Base-by-base conservation (phyloP, 176 grass and related monocot genomes). In the Secale cereale region DNA sequence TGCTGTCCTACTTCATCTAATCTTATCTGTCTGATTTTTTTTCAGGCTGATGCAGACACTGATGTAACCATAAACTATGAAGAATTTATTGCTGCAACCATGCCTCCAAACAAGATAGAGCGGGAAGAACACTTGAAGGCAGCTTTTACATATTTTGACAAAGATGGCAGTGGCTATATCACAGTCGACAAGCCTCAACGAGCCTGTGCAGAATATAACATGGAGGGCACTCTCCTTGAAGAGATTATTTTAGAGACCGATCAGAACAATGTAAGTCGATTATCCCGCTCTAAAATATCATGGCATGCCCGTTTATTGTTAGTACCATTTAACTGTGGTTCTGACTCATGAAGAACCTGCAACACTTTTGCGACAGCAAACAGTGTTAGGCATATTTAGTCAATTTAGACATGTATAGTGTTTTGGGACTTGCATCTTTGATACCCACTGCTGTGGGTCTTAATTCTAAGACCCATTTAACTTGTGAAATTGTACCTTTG, bases 121-220 rank as follows among this genome's bases (percentile, higher is more conserved):
- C 91, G 92, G 65, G 94, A 99, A 78, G 93, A 99, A 36, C 97
- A 99, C 87, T 81, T 99, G 59, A 81, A 94, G 59, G 94, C 93
- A 66, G 97, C 97, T 40, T 99, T 99, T 87, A 91, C 91, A 70
- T 99, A 94, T 85, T 99, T 99, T 41, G 97, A 96, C 85, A 94
- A 94, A 82, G 93, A 99, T 89, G 97, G 93, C 54, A 94, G 94
- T 80, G 97, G 94, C 74, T 94, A 89, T 82, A 99, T 99, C 33
- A 96, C 94, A 63, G 80, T 90, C 10, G 97, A 96, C 64, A 93
- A 99, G 87, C 91, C 96, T 73, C 89, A 97, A 86, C 90, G 40
- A 89, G 91, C 88, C 82, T 99, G 85, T 85, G 85, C 79, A 62
- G 92, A 94, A 81, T 91, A 91, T 85, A 96, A 92, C 86, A 91